phyloP scores from a whole-genome alignment of 2,329 filamentous ascomycete genomes.

The Paracoccidioides lutzii region DNA sequence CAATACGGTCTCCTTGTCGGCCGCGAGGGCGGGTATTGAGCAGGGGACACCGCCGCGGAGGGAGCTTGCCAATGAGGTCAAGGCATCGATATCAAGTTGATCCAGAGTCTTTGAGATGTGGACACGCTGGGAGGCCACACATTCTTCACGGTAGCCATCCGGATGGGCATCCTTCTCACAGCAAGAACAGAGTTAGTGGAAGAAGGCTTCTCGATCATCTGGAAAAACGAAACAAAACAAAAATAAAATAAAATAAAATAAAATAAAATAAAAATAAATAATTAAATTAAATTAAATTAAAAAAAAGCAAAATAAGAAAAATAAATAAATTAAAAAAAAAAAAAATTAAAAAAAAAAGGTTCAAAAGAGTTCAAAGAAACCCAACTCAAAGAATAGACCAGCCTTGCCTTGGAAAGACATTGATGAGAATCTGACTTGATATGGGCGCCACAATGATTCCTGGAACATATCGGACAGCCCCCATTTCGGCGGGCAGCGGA shows the following conservation, averaged over 20 bases:
- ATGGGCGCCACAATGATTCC: not conserved
- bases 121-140: not conserved
- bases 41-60: slow-evolving; percentile 1
- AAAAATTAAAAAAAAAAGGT: not conserved
- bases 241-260: not conserved
- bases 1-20: not conserved
- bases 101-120: not conserved
- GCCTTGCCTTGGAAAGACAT: slow-evolving; percentile 4
- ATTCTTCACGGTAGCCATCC: not conserved
- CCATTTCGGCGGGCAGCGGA: slow-evolving; percentile 2
- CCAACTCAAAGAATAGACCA: not conserved
- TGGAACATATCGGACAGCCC: slow-evolving; percentile 2
- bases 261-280: not conserved
- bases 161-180: not conserved
- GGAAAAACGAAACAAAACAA: no score
- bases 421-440: slow-evolving; percentile 4
- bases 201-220: not conserved
- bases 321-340: not conserved
- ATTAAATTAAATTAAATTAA: not conserved
- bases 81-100: not conserved
- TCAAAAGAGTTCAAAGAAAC: not conserved
- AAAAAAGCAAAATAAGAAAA: not conserved
- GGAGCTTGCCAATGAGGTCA: not conserved
- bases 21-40: not conserved
- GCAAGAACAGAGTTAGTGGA: not conserved